Evolutionary conservation across 192 early-diverging fungal genomes (phyloP).

Genomic region (Linnemannia hyalina): DNA sequence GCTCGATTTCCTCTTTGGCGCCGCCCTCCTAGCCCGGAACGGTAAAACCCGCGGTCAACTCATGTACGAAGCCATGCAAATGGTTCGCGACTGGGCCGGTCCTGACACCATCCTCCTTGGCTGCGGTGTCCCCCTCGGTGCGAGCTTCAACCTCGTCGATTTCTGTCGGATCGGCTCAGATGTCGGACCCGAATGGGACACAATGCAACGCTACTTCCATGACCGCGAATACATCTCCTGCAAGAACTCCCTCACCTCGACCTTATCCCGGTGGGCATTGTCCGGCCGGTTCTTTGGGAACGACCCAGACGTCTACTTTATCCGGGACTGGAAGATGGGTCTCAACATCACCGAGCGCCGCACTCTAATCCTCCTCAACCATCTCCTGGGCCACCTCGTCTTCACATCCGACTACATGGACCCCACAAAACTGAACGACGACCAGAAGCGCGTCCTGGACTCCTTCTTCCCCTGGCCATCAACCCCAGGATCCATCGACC

Average conservation of each 20-base stretch:
- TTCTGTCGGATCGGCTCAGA: slow-evolving; percentile 67
- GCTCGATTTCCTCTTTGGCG: slow-evolving; percentile 66
- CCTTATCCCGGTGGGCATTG: slow-evolving; percentile 60
- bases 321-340: slow-evolving; percentile 60
- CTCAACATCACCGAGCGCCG: slow-evolving; percentile 54
- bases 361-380: slow-evolving; percentile 62
- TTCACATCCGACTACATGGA: slow-evolving; percentile 64
- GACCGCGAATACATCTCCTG: slow-evolving; percentile 67
- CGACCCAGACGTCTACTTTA: slow-evolving; percentile 67
- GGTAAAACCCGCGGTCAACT: slow-evolving; percentile 64
- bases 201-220: slow-evolving; percentile 57
- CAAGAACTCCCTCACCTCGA: slow-evolving; percentile 62
- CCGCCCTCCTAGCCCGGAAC: slow-evolving; percentile 57
- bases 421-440: slow-evolving; percentile 30
- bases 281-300: slow-evolving; percentile 65
- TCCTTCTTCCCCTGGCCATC: slow-evolving; percentile 52
- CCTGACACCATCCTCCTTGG: slow-evolving; percentile 60
- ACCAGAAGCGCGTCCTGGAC: slow-evolving; percentile 52
- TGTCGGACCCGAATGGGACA: slow-evolving; percentile 63
- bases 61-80: slow-evolving; percentile 65
- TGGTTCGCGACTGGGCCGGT: slow-evolving; percentile 57
- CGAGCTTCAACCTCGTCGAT: slow-evolving; percentile 60
- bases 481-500: slow-evolving; percentile 33
- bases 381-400: slow-evolving; percentile 62
- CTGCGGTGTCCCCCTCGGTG: slow-evolving; percentile 63